Conservation (phyloP, 352 stramenopile species). For the Phytophthora nicotianae region DNA sequence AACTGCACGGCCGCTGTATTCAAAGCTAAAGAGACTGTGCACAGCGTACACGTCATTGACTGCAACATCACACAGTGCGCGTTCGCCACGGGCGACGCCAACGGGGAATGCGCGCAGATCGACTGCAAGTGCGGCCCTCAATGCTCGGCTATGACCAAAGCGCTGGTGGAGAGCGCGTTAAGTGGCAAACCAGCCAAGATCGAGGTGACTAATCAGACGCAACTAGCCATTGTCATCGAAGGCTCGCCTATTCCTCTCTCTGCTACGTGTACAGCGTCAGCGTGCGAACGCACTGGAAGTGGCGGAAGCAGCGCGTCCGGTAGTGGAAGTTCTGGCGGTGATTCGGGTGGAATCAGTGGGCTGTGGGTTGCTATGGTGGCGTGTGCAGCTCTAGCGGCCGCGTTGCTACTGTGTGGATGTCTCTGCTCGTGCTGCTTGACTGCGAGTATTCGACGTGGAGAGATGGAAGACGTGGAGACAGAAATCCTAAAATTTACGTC, state of each 20-base stretch:
- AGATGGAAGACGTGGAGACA: constrained; percentile 36
- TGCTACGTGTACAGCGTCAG: constrained; percentile 65
- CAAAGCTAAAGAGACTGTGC: constrained; percentile 53
- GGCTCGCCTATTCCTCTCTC: constrained; percentile 69
- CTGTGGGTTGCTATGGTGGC: constrained; percentile 28
- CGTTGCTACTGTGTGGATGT: constrained; percentile 26
- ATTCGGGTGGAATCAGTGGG: constrained; percentile 9
- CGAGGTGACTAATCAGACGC: constrained; percentile 45
- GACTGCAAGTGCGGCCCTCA: constrained; percentile 65
- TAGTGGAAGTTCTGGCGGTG: constrained; percentile 32
- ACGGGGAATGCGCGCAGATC: constrained; percentile 54
- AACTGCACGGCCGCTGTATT: constrained; percentile 75
- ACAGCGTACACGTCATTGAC: constrained; percentile 70
- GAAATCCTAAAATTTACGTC: constrained; percentile 57
- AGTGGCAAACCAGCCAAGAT: constrained; percentile 74
- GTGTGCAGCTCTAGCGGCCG: constrained; percentile 17
- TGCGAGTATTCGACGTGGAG: constrained; percentile 8
- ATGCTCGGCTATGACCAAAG: constrained; percentile 69
- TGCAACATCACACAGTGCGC: constrained; percentile 62
- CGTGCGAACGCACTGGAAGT: constrained; percentile 51
- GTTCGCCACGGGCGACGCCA: constrained; percentile 48
- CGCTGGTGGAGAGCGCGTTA: constrained; percentile 64
- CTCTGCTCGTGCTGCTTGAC: constrained; percentile 26
- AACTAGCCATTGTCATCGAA: constrained; percentile 70
- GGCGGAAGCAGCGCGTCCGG: constrained; percentile 33